phyloP scores from a whole-genome alignment of 768 basidiomycete species.

The Russula brevipes region DNA sequence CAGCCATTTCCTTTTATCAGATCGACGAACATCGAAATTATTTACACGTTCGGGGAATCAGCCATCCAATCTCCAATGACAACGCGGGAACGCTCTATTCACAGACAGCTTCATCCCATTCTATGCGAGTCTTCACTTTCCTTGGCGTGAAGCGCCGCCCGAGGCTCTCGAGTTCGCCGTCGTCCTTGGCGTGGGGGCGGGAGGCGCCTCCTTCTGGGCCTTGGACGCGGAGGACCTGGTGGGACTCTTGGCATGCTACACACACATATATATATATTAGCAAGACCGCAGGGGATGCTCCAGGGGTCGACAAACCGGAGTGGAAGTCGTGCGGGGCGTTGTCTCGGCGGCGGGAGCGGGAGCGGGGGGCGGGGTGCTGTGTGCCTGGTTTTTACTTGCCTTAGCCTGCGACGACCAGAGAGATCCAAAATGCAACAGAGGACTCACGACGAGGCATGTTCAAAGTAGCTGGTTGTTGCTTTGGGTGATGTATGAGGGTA shows the following conservation, averaged over 20 bases:
- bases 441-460: conserved; percentile 18
- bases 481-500: conserved; percentile 10
- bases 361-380: neutral
- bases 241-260: neutral
- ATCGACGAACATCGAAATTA: too few species aligned
- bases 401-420: neutral
- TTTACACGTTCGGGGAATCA: too few species aligned
- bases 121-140: neutral
- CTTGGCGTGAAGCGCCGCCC: neutral
- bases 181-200: neutral
- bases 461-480: conserved; percentile 3
- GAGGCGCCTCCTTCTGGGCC: neutral
- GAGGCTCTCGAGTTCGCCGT: neutral
- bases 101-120: too few species aligned
- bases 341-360: neutral
- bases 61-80: too few species aligned
- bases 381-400: neutral
- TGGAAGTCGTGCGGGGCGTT: neutral
- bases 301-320: conserved; percentile 2
- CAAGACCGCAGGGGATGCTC: neutral
- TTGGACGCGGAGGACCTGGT: neutral
- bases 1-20: too few species aligned
- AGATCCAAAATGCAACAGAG: neutral
- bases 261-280: neutral
- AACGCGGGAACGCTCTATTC: too few species aligned